Base-by-base conservation (phyloP, 345 rosid genomes). In the Crucihimalaya himalaica region DNA sequence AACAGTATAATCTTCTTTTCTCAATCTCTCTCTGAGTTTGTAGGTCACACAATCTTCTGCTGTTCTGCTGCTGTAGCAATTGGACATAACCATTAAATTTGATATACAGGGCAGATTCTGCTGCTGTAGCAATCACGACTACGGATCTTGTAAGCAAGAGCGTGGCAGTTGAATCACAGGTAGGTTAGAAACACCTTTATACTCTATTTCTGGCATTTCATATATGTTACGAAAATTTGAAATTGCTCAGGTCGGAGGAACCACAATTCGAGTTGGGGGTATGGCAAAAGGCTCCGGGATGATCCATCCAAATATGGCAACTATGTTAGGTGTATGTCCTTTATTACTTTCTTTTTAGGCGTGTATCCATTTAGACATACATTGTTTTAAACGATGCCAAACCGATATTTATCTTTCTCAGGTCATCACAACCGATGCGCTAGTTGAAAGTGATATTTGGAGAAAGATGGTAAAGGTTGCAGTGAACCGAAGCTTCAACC, bases 291-390 rank as follows among this genome's bases (percentile, higher is more conserved):
- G 99, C 77, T 95, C 98, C 25, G 98, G 99, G 52, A 95, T 95
- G 99, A 92, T 95, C 73, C 99, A 90, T 76, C 97, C 99, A 55
- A 90, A 95, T 75, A 90, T 95, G 99, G 99, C 97, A 45, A 95
- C 97, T 61, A 77, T 92, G 96, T 85, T 95, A 62, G 96, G 99
- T 77, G 98, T 90, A 92, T 58, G 94, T 78, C 45, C 74, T 75
- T 74, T 52, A 25, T 78, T 60, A 68, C 48, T 54, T 9, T 34
- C 47, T 29, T 63, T 1, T 2, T 34, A 34, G 37, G 37, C 37
- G 37, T 8, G 10, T 34, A 34, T 34, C 10, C 2, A 1, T 34
- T 8, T 34, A 0, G 8, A 50, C 34, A 57, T 37, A 29, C 55
- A 3, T 64, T 70, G 57, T 46, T 25, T 25, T 25, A 66, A 42